phyloP scores from a whole-genome alignment of 1,139 yeast genomes.

The Groenewaldozyma sp. region DNA sequence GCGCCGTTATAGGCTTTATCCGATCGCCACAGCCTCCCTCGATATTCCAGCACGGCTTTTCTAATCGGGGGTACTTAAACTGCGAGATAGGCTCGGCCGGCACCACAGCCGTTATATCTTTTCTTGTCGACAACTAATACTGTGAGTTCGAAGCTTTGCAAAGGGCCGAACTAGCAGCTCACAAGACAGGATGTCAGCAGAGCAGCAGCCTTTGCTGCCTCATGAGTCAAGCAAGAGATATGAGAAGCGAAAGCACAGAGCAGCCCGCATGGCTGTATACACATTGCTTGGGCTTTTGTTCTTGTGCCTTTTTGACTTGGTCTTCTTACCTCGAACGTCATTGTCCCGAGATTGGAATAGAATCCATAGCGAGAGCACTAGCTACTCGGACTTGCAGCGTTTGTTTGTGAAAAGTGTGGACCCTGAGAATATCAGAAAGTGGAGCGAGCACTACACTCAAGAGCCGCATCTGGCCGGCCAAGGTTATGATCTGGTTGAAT shows the following conservation, averaged over 20 bases:
- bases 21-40: no score
- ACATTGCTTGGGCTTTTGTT: constrained; percentile 45
- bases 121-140: no score
- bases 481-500: constrained; percentile 51
- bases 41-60: no score
- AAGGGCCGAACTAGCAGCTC: no score
- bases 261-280: constrained; percentile 11
- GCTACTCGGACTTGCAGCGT: constrained; percentile 27
- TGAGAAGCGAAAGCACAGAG: constrained; percentile 7
- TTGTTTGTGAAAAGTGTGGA: constrained; percentile 23
- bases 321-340: constrained; percentile 82
- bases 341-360: constrained; percentile 74
- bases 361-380: constrained; percentile 37
- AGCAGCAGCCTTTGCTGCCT: constrained; percentile 10
- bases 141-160: no score
- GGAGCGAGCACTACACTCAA: constrained; percentile 38
- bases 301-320: constrained; percentile 49
- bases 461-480: constrained; percentile 70
- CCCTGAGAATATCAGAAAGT: constrained; percentile 20
- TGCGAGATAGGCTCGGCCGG: no score
- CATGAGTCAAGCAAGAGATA: constrained; percentile 3
- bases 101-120: no score
- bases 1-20: no score
- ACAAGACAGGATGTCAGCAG: neutral
- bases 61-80: no score